Base-by-base conservation (phyloP, 108 stramenopile genomes). In the Fragilariopsis cylindrus region DNA sequence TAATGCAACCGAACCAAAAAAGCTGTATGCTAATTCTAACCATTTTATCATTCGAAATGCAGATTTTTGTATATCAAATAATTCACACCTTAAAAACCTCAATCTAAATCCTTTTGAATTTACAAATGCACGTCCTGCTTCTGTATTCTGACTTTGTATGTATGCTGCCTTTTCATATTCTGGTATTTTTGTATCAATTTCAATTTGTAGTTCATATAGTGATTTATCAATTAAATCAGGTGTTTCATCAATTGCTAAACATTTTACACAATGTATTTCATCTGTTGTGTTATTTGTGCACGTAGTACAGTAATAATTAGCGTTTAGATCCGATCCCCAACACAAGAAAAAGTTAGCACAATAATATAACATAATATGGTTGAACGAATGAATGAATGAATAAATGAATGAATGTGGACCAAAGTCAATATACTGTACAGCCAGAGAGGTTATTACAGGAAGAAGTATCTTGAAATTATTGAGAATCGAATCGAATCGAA, bases 51-150 rank as follows among this genome's bases (percentile, higher is more conserved):
- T 74, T 0, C 73, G 60, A 11, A 43, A 3, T 0, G 84, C 84
- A 3, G 81, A 75, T 11, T 48, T n/a, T 7, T 48, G 42, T 0
- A 48, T 57, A 70, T 80, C 70, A 47, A 85, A 85, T 9, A 54
- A 46, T 54, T 82, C 81, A 57, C 54, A 65, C 4, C 84, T 48
- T 7, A 85, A 65, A 60, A 85, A 85, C 69, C 70, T 67, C 21
- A 85, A 42, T 5, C 78, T 74, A 70, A 82, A 79, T 15, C 72
- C 60, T 5, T 4, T 13, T 16, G 21, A 42, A 30, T 16, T 71
- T 1, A 82, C 81, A 41, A 43, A 60, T 30, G 30, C 1, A 30
- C 30, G 30, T 30, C 30, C 30, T 30, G 30, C 30, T 30, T 30
- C 30, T 30, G 30, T 30, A 30, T 30, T 30, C 40, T 63, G 62